A percentile compares a stretch with the other conserved stretches of the same genome.
These are phyloP conservation scores for Botrytis paeoniae DNA, from an alignment of 2,329 filamentous ascomycete genomes.

Conservation along the genomic window DNA sequence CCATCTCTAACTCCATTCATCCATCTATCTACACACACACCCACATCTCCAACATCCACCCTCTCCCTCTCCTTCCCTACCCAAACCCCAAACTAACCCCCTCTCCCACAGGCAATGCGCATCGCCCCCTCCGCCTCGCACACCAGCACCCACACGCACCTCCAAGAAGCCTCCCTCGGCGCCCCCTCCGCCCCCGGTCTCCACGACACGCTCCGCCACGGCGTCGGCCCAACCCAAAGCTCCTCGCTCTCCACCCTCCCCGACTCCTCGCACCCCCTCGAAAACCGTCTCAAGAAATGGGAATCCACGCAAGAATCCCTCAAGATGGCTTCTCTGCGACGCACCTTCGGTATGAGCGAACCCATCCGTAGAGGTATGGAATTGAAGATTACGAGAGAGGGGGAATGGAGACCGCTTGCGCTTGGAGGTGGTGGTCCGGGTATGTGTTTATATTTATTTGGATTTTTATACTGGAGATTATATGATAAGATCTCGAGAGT, in stretches of 20 bases:
- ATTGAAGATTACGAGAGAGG: constrained; percentile 77
- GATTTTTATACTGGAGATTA: not conserved
- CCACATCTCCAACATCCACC: not conserved
- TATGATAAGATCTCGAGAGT: not conserved
- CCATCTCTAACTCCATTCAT: not conserved
- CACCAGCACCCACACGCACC: constrained; percentile 63
- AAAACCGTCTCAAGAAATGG: constrained; percentile 86
- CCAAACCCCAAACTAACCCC: not conserved
- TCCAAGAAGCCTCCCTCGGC: constrained; percentile 53
- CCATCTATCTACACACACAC: not conserved
- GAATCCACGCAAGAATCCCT: constrained; percentile 81
- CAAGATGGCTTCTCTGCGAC: constrained; percentile 84
- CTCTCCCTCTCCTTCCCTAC: not conserved
- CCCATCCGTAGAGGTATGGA: constrained; percentile 93
- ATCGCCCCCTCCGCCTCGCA: constrained; percentile 73
- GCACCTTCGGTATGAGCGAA: constrained; percentile 88
- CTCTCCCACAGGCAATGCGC: constrained; percentile 68
- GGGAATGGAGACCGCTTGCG: constrained; percentile 74
- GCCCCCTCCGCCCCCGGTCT: constrained; percentile 91
- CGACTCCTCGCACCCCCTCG: constrained; percentile 79
- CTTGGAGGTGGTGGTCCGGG: constrained; percentile 54
- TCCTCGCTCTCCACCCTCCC: constrained; percentile 42
- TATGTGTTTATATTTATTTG: not conserved
- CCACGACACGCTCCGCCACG: constrained; percentile 87
- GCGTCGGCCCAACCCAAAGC: constrained; percentile 65